Evolutionary conservation across 352 stramenopile genomes (phyloP), one percentile per base, ranked within the genome.

Genomic region (Blastocystis sp.): DNA sequence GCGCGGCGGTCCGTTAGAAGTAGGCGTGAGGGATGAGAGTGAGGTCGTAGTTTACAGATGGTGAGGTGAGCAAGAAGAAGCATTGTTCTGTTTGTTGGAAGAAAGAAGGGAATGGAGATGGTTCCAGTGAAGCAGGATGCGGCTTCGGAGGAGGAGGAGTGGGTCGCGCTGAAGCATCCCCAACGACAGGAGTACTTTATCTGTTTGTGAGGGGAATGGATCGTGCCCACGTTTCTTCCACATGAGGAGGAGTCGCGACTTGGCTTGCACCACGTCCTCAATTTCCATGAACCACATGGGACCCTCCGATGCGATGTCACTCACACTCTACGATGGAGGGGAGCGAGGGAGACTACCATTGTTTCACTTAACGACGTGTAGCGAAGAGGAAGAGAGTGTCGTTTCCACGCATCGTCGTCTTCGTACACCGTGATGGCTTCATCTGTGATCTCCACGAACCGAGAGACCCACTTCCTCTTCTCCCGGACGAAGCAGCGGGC

Each of bases 11-110:
- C 45, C 74, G 45, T 16, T 85, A 24, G 74, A 85, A 29, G 74
- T 85, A 50, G 61, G 74, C 24, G 31, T 69, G 50, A 3, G 2
- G 37, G 4, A 10, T 6, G 33, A 35, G 31, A 4, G 10, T 69
- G 24, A 66, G 31, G 31, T n/a, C 9, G 70, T 67, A 85, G 74
- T 85, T 85, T 41, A 85, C 74, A 24, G 74, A 85, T 50, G 74
- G 74, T 29, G 51, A 59, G 21, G n/a, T 39, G 33, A 69, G 29
- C 26, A 39, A 69, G 74, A 85, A 85, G 55, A 41, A 85, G 33
- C n/a, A 65, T 62, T 62, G 39, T 21, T 80, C 12, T 62, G 13
- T 62, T 35, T 80, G 69, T 80, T 80, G 35, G 63, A 74, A 9
- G n/a, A n/a, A 50, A 33, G 24, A 31, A 1, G 26, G 37, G 26